Evolutionary conservation across 768 basidiomycete species (phyloP).

Genomic region (Rhizopogon vinicolor): DNA sequence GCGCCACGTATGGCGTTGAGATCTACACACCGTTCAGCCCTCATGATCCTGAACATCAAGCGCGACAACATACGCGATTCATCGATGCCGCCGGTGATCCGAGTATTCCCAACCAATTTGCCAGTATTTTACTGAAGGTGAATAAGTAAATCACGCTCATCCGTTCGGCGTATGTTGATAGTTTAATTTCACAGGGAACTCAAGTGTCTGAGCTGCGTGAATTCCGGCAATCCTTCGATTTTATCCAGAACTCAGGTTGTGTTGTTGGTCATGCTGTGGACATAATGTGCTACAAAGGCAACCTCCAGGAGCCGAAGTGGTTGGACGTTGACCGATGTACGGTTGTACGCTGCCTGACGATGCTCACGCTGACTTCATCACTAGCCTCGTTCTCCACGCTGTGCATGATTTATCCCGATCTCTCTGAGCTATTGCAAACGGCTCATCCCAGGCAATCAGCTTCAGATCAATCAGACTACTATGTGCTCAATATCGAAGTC

Average conservation of each 20-base stretch:
- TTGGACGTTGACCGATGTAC: too few species aligned
- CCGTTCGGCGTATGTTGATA: not conserved
- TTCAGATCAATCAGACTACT: slow-evolving; percentile 9
- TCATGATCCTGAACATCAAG: slow-evolving; percentile 29
- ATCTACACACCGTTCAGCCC: not conserved
- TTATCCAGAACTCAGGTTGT: too few species aligned
- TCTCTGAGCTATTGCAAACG: not conserved
- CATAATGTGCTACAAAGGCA: too few species aligned
- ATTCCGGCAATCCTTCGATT: not conserved
- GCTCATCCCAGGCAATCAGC: not conserved
- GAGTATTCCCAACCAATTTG: slow-evolving; percentile 30
- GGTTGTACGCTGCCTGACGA: too few species aligned
- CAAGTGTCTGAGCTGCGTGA: not conserved
- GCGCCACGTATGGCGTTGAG: too few species aligned
- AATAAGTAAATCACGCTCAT: not conserved
- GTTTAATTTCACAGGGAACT: not conserved
- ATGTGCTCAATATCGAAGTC: slow-evolving; percentile 22
- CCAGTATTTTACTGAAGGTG: not conserved
- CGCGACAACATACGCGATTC: slow-evolving; percentile 20
- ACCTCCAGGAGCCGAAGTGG: too few species aligned
- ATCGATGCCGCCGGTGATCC: slow-evolving; percentile 21
- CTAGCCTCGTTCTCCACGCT: too few species aligned
- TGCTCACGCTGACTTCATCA: too few species aligned
- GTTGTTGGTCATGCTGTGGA: too few species aligned
- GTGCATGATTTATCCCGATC: not conserved